These are phyloP conservation scores for Aspergillus novoparasiticus DNA, from an alignment of 2,329 filamentous ascomycete genomes.

Conservation along the genomic window DNA sequence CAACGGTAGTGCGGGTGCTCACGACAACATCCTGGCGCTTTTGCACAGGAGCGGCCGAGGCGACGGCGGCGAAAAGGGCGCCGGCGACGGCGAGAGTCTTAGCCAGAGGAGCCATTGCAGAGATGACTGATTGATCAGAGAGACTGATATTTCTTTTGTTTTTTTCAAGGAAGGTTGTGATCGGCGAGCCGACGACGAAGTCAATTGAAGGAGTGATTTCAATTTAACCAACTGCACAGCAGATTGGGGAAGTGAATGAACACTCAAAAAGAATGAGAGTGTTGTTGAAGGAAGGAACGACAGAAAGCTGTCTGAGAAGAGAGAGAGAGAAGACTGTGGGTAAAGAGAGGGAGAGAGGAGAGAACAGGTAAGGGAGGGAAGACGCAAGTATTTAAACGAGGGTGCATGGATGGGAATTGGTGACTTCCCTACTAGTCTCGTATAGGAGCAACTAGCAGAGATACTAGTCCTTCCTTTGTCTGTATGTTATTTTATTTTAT, in stretches of 20 bases:
- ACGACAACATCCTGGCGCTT: conserved; percentile 46
- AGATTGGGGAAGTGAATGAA: conserved; percentile 12
- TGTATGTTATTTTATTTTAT: not conserved
- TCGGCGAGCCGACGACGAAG: not conserved
- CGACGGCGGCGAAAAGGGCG: conserved; percentile 36
- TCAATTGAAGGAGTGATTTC: conserved; percentile 7
- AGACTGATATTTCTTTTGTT: not conserved
- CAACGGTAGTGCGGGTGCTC: conserved; percentile 52
- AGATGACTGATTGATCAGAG: conserved; percentile 11
- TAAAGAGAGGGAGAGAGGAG: conserved; percentile 10
- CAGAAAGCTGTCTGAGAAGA: conserved; percentile 20
- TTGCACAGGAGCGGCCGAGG: conserved; percentile 34
- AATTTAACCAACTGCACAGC: conserved; percentile 23
- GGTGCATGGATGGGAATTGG: not conserved
- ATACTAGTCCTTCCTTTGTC: not conserved
- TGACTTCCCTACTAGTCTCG: too few species aligned
- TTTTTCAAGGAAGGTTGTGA: not conserved
- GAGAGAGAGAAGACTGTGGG: conserved; percentile 8
- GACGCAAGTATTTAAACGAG: conserved; percentile 2
- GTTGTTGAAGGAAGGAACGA: conserved; percentile 19
- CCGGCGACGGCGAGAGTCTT: conserved; percentile 41
- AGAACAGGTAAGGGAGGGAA: conserved; percentile 4
- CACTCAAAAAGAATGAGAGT: conserved; percentile 11
- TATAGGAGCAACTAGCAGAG: not conserved
- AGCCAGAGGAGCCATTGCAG: conserved; percentile 39